Evolutionary conservation across 2,329 filamentous ascomycete genomes (phyloP).

Genomic region (Colletotrichum eleusines): DNA sequence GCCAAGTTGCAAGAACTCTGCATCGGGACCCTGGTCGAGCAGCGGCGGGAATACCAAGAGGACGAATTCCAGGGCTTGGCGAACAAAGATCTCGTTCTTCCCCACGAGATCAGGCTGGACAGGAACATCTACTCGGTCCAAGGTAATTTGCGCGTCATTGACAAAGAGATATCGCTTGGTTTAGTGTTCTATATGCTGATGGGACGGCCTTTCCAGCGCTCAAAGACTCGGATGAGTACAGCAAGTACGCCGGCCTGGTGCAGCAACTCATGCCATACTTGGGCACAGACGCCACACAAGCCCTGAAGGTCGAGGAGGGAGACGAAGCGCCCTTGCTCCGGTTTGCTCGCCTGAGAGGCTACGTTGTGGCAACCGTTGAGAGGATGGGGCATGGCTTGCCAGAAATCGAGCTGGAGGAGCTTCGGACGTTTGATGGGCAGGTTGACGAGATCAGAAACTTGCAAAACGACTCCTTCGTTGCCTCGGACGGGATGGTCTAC

Average conservation of each 20-base stretch:
- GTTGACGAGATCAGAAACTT: not conserved
- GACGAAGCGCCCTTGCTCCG: slow-evolving; percentile 10
- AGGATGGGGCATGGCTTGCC: not conserved
- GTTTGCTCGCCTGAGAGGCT: slow-evolving; percentile 4
- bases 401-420: not conserved
- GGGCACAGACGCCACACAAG: slow-evolving; percentile 21
- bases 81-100: not conserved
- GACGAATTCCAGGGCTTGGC: not conserved
- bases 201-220: not conserved
- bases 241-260: not conserved
- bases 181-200: not conserved
- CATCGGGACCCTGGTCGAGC: slow-evolving; percentile 20
- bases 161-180: not conserved
- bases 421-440: slow-evolving; percentile 13
- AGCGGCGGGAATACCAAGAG: slow-evolving; percentile 5
- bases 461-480: slow-evolving; percentile 24
- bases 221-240: slow-evolving; percentile 5
- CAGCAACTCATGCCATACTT: not conserved
- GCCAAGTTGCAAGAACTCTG: slow-evolving; percentile 13
- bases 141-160: not conserved
- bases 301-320: not conserved
- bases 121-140: slow-evolving; percentile 7
- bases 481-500: slow-evolving; percentile 30
- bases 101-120: slow-evolving; percentile 22
- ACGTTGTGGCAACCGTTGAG: slow-evolving; percentile 11